A percentile compares a stretch with the other conserved stretches of the same genome.
Conservation (phyloP, 1,284 basidiomycete species). For the Cutaneotrichosporon sp. region DNA sequence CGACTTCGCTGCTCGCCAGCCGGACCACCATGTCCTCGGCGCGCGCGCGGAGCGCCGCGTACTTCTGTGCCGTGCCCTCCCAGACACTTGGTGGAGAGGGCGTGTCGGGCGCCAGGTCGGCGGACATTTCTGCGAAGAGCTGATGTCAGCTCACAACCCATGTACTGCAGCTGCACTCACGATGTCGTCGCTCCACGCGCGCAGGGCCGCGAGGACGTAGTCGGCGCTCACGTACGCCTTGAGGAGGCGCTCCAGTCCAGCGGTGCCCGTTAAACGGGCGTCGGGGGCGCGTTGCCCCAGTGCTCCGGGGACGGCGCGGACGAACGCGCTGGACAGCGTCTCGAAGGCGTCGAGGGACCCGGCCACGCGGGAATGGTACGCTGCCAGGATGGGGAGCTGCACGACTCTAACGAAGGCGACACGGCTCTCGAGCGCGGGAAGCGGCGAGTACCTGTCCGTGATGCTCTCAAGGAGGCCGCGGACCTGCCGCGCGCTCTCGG, state of each 20-base stretch:
- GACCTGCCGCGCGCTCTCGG: slow-evolving; percentile 75
- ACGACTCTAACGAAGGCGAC: slow-evolving; percentile 79
- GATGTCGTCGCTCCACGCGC: slow-evolving; percentile 80
- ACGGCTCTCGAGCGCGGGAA: slow-evolving; percentile 75
- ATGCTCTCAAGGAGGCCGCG: slow-evolving; percentile 84
- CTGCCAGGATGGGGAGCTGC: slow-evolving; percentile 75
- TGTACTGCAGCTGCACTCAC: slow-evolving; percentile 59
- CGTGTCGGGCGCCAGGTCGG: slow-evolving; percentile 61
- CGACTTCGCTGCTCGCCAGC: slow-evolving; percentile 75
- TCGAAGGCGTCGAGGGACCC: slow-evolving; percentile 92
- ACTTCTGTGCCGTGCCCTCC: slow-evolving; percentile 68
- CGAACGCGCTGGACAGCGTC: slow-evolving; percentile 78
- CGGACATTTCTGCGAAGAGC: slow-evolving; percentile 87
- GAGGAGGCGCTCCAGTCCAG: slow-evolving; percentile 75
- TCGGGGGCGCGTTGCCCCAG: slow-evolving; percentile 47
- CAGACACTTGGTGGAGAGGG: slow-evolving; percentile 58
- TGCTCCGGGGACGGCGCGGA: slow-evolving; percentile 87
- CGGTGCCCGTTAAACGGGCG: slow-evolving; percentile 64
- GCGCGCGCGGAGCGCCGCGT: slow-evolving; percentile 63
- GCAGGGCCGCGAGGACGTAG: slow-evolving; percentile 68
- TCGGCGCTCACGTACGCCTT: slow-evolving; percentile 78
- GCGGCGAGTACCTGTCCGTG: slow-evolving; percentile 88
- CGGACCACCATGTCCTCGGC: slow-evolving; percentile 82
- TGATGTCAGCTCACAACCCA: slow-evolving; percentile 42
- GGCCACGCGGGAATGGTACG: slow-evolving; percentile 74